phyloP scores from a whole-genome alignment of 2,329 filamentous ascomycete genomes.

The Lecanicillium sp. region DNA sequence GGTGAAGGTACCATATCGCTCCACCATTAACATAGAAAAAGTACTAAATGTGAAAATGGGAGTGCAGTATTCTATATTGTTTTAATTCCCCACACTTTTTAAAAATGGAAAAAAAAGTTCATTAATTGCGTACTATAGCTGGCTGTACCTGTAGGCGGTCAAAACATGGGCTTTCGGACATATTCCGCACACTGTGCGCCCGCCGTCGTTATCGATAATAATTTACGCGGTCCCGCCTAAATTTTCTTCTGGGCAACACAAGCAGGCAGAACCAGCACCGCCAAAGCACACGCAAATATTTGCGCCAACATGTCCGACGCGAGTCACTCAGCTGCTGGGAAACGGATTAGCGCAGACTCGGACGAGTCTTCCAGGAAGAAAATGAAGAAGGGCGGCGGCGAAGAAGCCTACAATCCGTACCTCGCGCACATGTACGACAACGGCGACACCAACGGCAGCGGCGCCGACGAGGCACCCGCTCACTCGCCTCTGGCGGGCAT shows the following conservation, averaged over 20 bases:
- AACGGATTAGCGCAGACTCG: constrained; percentile 36
- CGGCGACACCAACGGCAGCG: constrained; percentile 30
- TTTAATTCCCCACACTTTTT: too few species aligned
- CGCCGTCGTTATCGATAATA: constrained; percentile 24
- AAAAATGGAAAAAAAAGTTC: too few species aligned
- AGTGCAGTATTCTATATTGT: too few species aligned
- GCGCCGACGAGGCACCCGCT: constrained; percentile 22
- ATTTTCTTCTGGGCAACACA: constrained; percentile 10
- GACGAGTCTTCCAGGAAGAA: constrained; percentile 37
- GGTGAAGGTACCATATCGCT: too few species aligned
- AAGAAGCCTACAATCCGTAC: constrained; percentile 65
- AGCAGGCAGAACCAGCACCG: too few species aligned
- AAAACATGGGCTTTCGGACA: too few species aligned
- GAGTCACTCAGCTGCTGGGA: constrained; percentile 30
- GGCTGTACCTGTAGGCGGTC: too few species aligned
- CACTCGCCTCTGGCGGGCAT: constrained; percentile 55
- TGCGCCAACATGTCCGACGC: constrained; percentile 4
- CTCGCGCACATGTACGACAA: constrained; percentile 78
- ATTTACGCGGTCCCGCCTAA: constrained; percentile 16
- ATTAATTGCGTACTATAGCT: too few species aligned
- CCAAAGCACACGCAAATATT: too few species aligned
- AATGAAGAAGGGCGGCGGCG: constrained; percentile 27
- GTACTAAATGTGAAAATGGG: too few species aligned
- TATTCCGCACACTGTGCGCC: not conserved
- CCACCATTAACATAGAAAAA: too few species aligned